Conservation (phyloP, 2,329 filamentous ascomycete species). For the Paramyrothecium sp. region DNA sequence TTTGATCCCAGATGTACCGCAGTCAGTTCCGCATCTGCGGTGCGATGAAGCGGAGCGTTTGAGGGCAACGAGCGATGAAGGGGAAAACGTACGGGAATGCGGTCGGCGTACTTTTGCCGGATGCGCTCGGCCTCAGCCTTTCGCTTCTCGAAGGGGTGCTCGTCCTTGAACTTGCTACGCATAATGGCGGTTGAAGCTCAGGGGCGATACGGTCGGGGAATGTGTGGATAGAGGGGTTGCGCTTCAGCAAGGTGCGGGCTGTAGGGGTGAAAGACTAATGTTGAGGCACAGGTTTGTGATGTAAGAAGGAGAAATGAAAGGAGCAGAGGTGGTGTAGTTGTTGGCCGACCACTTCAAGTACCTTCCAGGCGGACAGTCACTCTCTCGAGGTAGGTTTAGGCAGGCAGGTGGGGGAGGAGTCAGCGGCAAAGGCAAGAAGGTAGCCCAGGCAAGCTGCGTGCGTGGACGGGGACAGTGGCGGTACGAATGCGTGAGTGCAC, state of each 20-base stretch:
- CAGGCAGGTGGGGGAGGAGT: constrained; percentile 14
- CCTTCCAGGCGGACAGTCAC: constrained; percentile 10
- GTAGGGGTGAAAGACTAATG: background rate
- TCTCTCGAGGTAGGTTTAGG: constrained; percentile 17
- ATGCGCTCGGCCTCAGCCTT: constrained; percentile 99
- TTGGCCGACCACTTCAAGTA: background rate
- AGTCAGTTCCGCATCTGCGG: background rate
- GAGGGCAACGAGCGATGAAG: constrained; percentile 5
- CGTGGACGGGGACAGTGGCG: constrained; percentile 9
- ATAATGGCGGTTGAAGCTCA: constrained; percentile 56
- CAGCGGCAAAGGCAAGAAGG: constrained; percentile 13
- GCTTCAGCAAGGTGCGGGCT: background rate
- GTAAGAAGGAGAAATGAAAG: background rate
- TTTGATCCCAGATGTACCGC: background rate
- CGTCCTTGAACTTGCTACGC: constrained; percentile 99
- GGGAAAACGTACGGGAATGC: constrained; percentile 81
- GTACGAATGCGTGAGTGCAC: constrained; percentile 16
- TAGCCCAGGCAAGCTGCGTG: constrained; percentile 13
- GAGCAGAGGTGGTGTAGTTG: background rate
- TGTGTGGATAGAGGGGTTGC: constrained; percentile 7
- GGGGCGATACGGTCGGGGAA: constrained; percentile 15
- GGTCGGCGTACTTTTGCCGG: constrained; percentile 97
- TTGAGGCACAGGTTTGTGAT: background rate
- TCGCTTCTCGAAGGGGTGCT: constrained; percentile 99
- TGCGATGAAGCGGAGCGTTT: background rate